Evolutionary conservation across 2,329 filamentous ascomycete genomes (phyloP).

Genomic region (Lecanosticta acicola): DNA sequence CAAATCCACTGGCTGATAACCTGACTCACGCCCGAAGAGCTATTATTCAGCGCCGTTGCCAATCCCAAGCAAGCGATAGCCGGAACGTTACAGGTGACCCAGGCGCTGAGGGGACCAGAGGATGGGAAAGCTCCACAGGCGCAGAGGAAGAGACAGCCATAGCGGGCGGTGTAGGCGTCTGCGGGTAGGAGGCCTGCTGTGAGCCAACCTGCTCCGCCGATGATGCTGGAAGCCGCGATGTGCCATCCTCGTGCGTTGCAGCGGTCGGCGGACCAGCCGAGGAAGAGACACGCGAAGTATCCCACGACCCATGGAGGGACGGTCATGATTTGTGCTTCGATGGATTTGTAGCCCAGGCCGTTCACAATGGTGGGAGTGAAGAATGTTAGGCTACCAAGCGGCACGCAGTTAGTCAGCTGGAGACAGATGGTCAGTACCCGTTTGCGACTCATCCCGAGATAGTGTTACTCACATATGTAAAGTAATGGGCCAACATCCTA

Average conservation of each 20-base stretch:
- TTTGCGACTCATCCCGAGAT: too few relatives aligned
- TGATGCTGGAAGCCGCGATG: constrained; percentile 18
- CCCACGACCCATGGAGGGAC: constrained; percentile 34
- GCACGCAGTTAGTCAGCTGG: constrained; percentile 27
- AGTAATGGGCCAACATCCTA: constrained; percentile 37
- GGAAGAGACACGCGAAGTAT: constrained; percentile 28
- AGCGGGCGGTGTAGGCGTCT: constrained; percentile 27
- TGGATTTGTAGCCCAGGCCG: constrained; percentile 44
- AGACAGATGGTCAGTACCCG: not conserved
- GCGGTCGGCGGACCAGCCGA: constrained; percentile 25
- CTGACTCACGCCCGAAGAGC: constrained; percentile 35
- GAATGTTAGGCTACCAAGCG: constrained; percentile 39
- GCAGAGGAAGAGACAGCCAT: constrained; percentile 36
- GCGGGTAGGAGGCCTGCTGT: constrained; percentile 22
- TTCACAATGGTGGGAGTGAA: constrained; percentile 50
- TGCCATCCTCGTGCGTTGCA: constrained; percentile 24
- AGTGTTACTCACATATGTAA: constrained; percentile 22
- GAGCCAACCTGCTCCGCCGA: constrained; percentile 24
- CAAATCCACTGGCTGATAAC: constrained; percentile 41
- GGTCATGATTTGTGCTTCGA: constrained; percentile 39
- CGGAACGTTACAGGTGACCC: constrained; percentile 38
- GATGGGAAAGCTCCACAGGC: constrained; percentile 36
- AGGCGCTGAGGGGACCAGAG: constrained; percentile 34
- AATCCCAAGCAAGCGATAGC: constrained; percentile 35
- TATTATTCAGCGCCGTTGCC: constrained; percentile 37